Conservation (phyloP, 78 protist genomes). For the Polysphondylium violaceum region DNA sequence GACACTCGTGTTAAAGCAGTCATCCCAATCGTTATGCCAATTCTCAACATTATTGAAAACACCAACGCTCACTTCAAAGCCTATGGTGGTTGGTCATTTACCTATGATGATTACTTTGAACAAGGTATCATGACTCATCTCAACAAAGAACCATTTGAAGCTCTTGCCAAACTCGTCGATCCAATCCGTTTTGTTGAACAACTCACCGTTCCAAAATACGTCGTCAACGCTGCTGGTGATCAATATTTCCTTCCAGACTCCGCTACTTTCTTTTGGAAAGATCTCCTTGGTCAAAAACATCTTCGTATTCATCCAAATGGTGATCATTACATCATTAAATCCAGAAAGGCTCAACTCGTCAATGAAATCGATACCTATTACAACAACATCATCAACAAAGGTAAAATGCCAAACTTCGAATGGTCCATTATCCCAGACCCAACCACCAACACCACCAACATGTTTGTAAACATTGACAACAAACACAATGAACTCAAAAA, state of each 20-base stretch:
- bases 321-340: neutral
- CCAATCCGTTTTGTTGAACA: slow-evolving; percentile 15
- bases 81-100: slow-evolving; percentile 63
- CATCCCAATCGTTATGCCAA: slow-evolving; percentile 72
- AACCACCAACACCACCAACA: neutral
- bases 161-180: slow-evolving; percentile 37
- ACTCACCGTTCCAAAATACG: slow-evolving; percentile 8
- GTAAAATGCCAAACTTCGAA: neutral
- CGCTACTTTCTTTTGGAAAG: slow-evolving; percentile 12
- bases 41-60: slow-evolving; percentile 2
- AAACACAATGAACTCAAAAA: neutral
- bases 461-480: too few species aligned
- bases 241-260: slow-evolving; percentile 62
- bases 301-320: slow-evolving; percentile 11
- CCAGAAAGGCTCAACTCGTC: neutral
- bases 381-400: neutral
- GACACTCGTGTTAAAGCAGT: slow-evolving; percentile 72
- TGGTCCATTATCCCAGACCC: slow-evolving; percentile 28
- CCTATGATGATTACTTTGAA: slow-evolving; percentile 16
- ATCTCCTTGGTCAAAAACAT: slow-evolving; percentile 5
- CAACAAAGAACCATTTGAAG: neutral
- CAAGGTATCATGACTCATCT: slow-evolving; percentile 6
- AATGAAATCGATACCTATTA: slow-evolving; percentile 6
- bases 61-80: slow-evolving; percentile 11
- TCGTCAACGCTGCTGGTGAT: slow-evolving; percentile 30